Conservation (phyloP, 441 rosid species). For the Pelargonium citronellum region DNA sequence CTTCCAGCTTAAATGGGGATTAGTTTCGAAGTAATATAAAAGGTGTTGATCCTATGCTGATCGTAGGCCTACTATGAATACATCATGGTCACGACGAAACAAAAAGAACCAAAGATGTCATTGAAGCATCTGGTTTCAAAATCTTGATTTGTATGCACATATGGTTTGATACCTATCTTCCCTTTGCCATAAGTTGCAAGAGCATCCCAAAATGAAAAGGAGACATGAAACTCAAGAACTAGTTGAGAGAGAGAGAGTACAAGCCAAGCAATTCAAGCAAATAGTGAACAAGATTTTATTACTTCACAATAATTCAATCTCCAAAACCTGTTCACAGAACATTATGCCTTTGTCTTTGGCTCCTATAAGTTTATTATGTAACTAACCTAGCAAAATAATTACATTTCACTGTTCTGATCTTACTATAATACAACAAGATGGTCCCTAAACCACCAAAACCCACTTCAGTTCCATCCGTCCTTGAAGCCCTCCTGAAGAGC, state of each 20-base stretch:
- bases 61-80: too few relatives aligned
- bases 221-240: background rate
- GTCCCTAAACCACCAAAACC: background rate
- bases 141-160: too few relatives aligned
- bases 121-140: too few relatives aligned
- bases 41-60: too few relatives aligned
- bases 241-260: background rate
- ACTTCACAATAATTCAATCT: constrained; percentile 2
- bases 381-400: constrained; percentile 1
- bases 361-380: background rate
- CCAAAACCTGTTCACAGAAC: background rate
- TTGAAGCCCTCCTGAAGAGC: background rate
- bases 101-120: too few relatives aligned
- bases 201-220: background rate
- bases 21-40: too few relatives aligned
- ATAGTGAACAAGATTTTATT: constrained; percentile 4
- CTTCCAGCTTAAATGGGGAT: too few relatives aligned
- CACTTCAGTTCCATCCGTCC: background rate
- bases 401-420: constrained; percentile 4
- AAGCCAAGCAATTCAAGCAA: background rate
- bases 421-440: background rate
- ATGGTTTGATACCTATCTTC: too few relatives aligned
- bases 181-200: too few relatives aligned
- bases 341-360: background rate
- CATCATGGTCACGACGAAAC: too few relatives aligned